A percentile compares a stretch with the other conserved stretches of the same genome.
phyloP scores from a whole-genome alignment of 2,329 filamentous ascomycete species.

The Aspergillus candidus region DNA sequence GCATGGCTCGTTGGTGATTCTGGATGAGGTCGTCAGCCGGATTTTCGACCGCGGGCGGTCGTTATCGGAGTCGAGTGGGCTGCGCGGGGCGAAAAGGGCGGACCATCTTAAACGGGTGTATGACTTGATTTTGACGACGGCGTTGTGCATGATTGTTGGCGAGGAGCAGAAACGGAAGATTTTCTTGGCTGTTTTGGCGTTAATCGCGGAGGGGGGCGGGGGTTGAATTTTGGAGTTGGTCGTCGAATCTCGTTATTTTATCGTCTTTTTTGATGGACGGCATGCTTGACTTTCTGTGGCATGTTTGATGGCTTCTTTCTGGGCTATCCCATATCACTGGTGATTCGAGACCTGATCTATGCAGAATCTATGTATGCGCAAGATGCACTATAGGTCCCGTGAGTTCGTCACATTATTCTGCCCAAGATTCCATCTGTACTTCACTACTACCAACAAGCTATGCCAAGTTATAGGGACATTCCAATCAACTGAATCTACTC shows the following conservation, averaged over 20 bases:
- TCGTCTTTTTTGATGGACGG: too few relatives aligned
- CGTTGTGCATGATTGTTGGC: constrained; percentile 15
- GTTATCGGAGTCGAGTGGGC: background rate
- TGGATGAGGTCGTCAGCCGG: constrained; percentile 7
- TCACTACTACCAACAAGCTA: too few relatives aligned
- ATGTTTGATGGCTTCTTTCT: too few relatives aligned
- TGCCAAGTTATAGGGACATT: too few relatives aligned
- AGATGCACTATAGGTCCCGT: too few relatives aligned
- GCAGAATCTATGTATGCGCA: too few relatives aligned
- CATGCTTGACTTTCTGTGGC: too few relatives aligned
- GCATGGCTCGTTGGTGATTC: constrained; percentile 6
- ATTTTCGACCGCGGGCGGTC: background rate
- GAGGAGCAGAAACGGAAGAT: constrained; percentile 8
- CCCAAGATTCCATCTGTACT: too few relatives aligned
- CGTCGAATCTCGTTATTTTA: background rate
- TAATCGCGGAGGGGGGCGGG: background rate
- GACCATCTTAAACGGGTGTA: constrained; percentile 2
- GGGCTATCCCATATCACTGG: too few relatives aligned
- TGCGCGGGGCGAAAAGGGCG: background rate
- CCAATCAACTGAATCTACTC: too few relatives aligned
- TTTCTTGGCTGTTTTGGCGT: background rate
- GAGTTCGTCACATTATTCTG: too few relatives aligned
- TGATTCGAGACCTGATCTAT: too few relatives aligned
- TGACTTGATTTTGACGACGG: constrained; percentile 10
- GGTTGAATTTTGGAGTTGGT: background rate